phyloP scores from a whole-genome alignment of 495 filamentous ascomycete genomes.

The Xylona heveae region DNA sequence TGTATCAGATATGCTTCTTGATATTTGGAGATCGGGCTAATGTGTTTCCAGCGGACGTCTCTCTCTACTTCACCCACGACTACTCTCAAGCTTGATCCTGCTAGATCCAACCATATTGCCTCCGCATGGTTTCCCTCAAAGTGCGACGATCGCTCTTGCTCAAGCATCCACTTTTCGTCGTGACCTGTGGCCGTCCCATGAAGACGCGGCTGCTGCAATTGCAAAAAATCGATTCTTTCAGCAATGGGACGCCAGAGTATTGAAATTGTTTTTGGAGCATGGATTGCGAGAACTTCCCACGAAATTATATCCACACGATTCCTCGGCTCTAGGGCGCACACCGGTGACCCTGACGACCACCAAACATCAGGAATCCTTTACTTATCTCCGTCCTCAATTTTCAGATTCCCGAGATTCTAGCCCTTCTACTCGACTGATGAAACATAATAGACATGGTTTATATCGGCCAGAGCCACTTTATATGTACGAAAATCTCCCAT shows the following conservation, averaged over 20 bases:
- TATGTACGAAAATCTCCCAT: slow-evolving; percentile 40
- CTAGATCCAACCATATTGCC: slow-evolving; percentile 61
- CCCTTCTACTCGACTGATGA: not conserved
- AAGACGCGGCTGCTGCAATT: slow-evolving; percentile 38
- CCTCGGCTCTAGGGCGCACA: not conserved
- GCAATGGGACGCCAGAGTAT: slow-evolving; percentile 50
- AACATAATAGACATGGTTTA: too few species aligned
- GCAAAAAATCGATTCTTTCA: slow-evolving; percentile 40
- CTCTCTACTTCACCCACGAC: slow-evolving; percentile 59
- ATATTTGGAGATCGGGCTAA: not conserved
- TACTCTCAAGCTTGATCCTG: slow-evolving; percentile 54
- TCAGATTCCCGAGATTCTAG: not conserved
- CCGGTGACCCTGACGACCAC: slow-evolving; percentile 35
- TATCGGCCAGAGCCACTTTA: slow-evolving; percentile 28
- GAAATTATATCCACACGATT: slow-evolving; percentile 5
- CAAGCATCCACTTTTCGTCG: slow-evolving; percentile 27
- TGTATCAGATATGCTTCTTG: slow-evolving; percentile 11
- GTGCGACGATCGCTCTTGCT: slow-evolving; percentile 3
- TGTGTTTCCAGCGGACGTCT: slow-evolving; percentile 17
- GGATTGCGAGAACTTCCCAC: slow-evolving; percentile 46
- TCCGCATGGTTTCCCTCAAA: slow-evolving; percentile 9
- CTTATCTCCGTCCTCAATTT: slow-evolving; percentile 33
- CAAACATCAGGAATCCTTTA: slow-evolving; percentile 40
- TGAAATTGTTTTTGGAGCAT: slow-evolving; percentile 40
- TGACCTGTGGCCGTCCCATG: slow-evolving; percentile 47